Conservation (phyloP, 1,284 basidiomycete species). For the Boletellus deceptivus region DNA sequence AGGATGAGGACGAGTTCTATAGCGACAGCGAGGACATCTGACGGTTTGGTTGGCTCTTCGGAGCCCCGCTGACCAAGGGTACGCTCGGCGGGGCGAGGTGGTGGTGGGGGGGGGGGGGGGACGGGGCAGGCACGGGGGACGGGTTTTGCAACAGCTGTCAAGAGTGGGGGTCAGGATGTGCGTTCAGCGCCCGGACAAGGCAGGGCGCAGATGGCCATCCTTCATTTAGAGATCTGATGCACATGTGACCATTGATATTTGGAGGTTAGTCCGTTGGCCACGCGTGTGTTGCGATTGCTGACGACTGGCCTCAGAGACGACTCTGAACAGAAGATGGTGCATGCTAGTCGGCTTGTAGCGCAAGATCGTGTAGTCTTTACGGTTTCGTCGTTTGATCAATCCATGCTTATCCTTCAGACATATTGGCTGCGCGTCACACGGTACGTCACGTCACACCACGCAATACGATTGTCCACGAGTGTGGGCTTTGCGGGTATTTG, state of each 20-base stretch:
- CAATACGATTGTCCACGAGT: slow-evolving; percentile 7
- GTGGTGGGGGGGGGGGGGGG: slow-evolving; percentile 33
- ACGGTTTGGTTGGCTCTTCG: slow-evolving; percentile 78
- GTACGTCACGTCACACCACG: slow-evolving; percentile 29
- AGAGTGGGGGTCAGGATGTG: not conserved
- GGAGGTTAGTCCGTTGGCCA: slow-evolving; percentile 20
- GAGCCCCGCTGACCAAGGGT: slow-evolving; percentile 59
- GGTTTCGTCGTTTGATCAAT: slow-evolving; percentile 26
- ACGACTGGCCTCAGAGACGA: slow-evolving; percentile 12
- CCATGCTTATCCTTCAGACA: not conserved
- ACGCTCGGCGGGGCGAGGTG: slow-evolving; percentile 57
- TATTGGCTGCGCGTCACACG: slow-evolving; percentile 10
- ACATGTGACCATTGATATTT: slow-evolving; percentile 15
- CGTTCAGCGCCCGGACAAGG: slow-evolving; percentile 9
- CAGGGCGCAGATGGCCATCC: slow-evolving; percentile 1
- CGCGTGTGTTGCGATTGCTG: slow-evolving; percentile 4
- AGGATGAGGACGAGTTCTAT: slow-evolving; percentile 55
- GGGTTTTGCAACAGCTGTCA: slow-evolving; percentile 3
- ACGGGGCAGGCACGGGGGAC: slow-evolving; percentile 3
- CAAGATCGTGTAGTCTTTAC: slow-evolving; percentile 26
- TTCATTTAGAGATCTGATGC: slow-evolving; percentile 13
- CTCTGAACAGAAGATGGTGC: slow-evolving; percentile 18
- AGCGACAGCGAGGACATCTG: slow-evolving; percentile 80
- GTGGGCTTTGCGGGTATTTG: slow-evolving; percentile 28
- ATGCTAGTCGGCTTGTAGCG: slow-evolving; percentile 15